Evolutionary conservation across 1,284 basidiomycete genomes (phyloP), one percentile per base, ranked within the genome.

Genomic region (Sporisorium sorghi): DNA sequence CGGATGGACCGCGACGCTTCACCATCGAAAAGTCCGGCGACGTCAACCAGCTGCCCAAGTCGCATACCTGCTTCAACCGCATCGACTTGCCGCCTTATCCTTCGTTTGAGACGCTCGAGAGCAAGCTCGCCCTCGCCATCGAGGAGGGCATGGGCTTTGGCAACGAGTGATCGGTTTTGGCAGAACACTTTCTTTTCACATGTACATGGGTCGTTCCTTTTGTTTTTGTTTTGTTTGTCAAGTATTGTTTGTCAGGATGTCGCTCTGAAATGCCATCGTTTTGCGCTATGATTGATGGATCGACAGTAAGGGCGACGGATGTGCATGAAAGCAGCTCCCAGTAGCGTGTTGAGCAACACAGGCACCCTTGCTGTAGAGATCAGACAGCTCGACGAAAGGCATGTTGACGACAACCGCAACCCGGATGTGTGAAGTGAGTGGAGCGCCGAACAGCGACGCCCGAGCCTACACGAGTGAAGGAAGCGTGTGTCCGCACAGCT

Each of bases 1-100:
- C 93, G 1, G 96, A 99, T 85, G 96, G 96, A 0, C 96, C 97
- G 9, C 60, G 80, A 14, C 58, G 79, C 17, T 84, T 85, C 60
- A 85, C 83, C 15, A 83, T 84, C 35, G 83, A 84, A 62, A 84
- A 83, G 72, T 71, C 74, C 21, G 83, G 83, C 42, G 83, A 83
- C 48, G 59, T 82, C 48, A 78, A 80, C 58, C 79, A 80, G 58
- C 71, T 84, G 51, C 83, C 83, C 44, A 84, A 84, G 76, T 76
- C 71, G 12, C 83, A 84, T 65, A 84, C 83, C 5, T 84, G 83
- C 64, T 84, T 84, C 66, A 84, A 84, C 77, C 76, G 83, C 19
- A 83, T 84, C 62, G 83, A 84, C 65, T 58, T 84, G 37, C 83
- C 83, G 28, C 82, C 82, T n/a, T 84, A 84, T 51, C 75, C 79